Base-by-base conservation (phyloP, 2,329 filamentous ascomycete genomes). In the Aphanoascus verrucosus region DNA sequence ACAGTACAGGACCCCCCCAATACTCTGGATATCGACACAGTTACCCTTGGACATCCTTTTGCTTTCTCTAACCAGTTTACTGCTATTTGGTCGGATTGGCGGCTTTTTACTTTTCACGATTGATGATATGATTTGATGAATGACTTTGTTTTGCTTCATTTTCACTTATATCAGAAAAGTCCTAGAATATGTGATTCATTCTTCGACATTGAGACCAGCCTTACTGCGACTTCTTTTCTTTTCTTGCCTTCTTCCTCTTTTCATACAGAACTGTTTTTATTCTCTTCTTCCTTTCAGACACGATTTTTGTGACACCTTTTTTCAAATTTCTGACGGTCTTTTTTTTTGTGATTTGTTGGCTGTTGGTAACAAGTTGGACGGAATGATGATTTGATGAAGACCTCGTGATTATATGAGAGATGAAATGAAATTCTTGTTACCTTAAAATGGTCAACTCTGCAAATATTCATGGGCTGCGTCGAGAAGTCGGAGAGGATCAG, bases 91-190 rank as follows among this genome's bases (percentile, higher is more conserved):
- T 44, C 12, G n/a, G 40, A 31, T 23, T 44, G 40, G 17, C 78
- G 41, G 75, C 76, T 73, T 68, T 48, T 37, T 44, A 31, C 17
- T 38, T 49, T 51, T 46, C 37, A 40, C 11, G 37, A 51, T 15
- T 45, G 34, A 19, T 44, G 34, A 19, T 44, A 52, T 14, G 48
- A 51, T 37, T 48, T 28, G 49, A 46, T n/a, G 37, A 47, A 19
- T 20, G 43, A 37, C 9, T 43, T 50, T 23, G 42, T 43, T 17
- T 45, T 15, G 4, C 28, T 35, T 35, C 38, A 37, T n/a, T 31
- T n/a, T 20, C 31, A 31, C 12, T 52, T 15, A 32, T 23, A 5
- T 37, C 15, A 35, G 35, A 44, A 52, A 52, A 52, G 49, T 32
- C 40, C 37, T 52, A 52, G 49, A 52, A 52, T 34, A 42, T 2